Evolutionary conservation across 106 monocot species (phyloP), one percentile per base, ranked within the genome.

Genomic region (Gastrodia elata): DNA sequence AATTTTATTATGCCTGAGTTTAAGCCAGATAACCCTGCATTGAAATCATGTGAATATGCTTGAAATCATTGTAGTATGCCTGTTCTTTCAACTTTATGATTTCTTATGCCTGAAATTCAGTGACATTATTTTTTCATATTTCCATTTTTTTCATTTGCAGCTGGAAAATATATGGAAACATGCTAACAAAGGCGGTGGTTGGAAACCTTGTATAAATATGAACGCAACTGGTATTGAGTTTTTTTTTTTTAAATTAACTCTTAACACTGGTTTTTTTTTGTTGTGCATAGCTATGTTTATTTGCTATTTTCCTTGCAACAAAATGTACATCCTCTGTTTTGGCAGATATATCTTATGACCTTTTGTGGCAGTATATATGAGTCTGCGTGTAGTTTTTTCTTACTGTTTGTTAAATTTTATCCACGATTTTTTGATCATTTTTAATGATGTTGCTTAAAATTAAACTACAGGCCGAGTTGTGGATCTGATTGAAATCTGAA

Each of bases 161-260:
- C 64, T 94, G 82, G 80, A 83, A 80, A 82, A 76, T 83, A 78
- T 91, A 76, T 94, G 91, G 94, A 87, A 73, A 80, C 91, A 89
- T 78, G 70, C 91, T 83, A 79, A 78, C 73, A 94, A 81, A 85
- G 82, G 83, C 69, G 91, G 83, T 78, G 80, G 74, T 16, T 94
- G 94, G 94, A 84, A 57, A 77, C 88, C 91, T 65, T 94, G 94
- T 68, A 84, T 89, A 78, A 87, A 83, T 65, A 73, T 39, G 35
- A 77, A 74, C 43, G 67, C 80, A 38, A 73, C 74, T 65, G 87
- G 94, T 94, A 91, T 69, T 65, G 25, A 26, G 49, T 68, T 80
- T 4, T 64, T 55, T 38, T 33, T 74, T 38, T 67, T 32, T 42
- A 7, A 57, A 26, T 24, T 4, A 57, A 25, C 22, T 7, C 16